phyloP scores from a whole-genome alignment of 345 rosid species.

The Cochlearia excelsa region DNA sequence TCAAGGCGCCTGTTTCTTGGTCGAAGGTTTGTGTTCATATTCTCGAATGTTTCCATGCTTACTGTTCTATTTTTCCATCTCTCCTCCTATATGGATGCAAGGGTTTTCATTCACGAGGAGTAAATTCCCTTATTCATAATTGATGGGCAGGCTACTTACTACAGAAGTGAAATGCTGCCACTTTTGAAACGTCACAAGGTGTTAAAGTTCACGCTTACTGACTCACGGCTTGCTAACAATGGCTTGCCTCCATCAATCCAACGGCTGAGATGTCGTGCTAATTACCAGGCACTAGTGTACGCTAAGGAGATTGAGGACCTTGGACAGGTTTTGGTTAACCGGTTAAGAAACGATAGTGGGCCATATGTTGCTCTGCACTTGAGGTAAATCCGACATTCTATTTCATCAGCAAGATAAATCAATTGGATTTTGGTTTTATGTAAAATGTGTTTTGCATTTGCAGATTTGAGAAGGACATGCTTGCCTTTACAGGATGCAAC shows the following conservation, averaged over 20 bases:
- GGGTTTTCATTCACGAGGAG: conserved; percentile 11
- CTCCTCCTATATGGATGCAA: conserved; percentile 21
- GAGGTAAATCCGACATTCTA: conserved; percentile 38
- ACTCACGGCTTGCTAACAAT: conserved; percentile 86
- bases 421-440: not conserved
- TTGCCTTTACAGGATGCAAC: conserved; percentile 96
- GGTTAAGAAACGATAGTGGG: conserved; percentile 61
- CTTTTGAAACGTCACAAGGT: conserved; percentile 76
- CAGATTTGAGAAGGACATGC: conserved; percentile 99
- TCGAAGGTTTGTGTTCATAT: conserved; percentile 63
- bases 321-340: conserved; percentile 58
- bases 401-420: not conserved
- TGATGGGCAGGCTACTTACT: conserved; percentile 80
- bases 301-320: conserved; percentile 68
- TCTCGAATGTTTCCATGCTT: conserved; percentile 19
- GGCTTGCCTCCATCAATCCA: conserved; percentile 77
- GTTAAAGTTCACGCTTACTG: conserved; percentile 81
- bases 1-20: conserved; percentile 98
- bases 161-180: conserved; percentile 68
- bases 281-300: conserved; percentile 75
- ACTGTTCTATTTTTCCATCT: not conserved
- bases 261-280: conserved; percentile 87
- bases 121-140: conserved; percentile 11
- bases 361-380: conserved; percentile 88
- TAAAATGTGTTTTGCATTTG: conserved; percentile 25